Evolutionary conservation across 2,329 filamentous ascomycete species (phyloP), one percentile per base, ranked within the genome.

Genomic region (Tricladium varicosporioides): DNA sequence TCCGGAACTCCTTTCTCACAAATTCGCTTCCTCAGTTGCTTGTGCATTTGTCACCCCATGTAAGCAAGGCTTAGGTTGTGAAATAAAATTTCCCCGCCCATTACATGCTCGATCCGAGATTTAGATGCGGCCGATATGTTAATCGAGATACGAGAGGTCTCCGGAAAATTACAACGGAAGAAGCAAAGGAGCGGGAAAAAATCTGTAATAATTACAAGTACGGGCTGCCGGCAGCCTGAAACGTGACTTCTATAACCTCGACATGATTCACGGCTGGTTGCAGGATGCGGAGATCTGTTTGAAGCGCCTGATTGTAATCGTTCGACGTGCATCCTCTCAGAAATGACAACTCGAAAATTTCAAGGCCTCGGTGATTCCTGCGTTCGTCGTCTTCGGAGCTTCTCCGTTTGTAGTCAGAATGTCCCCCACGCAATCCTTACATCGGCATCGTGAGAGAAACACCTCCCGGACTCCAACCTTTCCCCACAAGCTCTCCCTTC

Each of bases 321-420:
- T 49, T 49, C 22, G 16, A 49, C 47, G 32, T 49, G 47, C 47
- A 27, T 42, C 48, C 22, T 22, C 33, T 32, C 14, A 40, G 43
- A 51, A 22, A 16, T 44, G 49, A 51, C 36, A 51, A n/a, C 33
- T 51, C 49, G 27, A 10, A 51, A 31, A 48, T 5, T 5, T 48
- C 8, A 5, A 27, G 27, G 13, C 14, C 11, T 48, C 46, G 13
- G 22, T 14, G 19, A 50, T 40, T 40, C n/a, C 36, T 40, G 36
- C 36, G 36, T 11, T 40, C 36, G 11, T 11, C 36, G 36, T n/a
- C 36, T 40, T 40, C 36, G 45, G 19, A 48, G 19, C 45, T 48
- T 8, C 18, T 31, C 27, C 45, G 8, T 48, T 48, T 27, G 19
- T 14, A 22, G 18, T 27, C 22, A 27, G 22, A 7, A 27, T 27